Evolutionary conservation across 148 eudicot genomes (phyloP).

Genomic region (Fallopia convolvulus): DNA sequence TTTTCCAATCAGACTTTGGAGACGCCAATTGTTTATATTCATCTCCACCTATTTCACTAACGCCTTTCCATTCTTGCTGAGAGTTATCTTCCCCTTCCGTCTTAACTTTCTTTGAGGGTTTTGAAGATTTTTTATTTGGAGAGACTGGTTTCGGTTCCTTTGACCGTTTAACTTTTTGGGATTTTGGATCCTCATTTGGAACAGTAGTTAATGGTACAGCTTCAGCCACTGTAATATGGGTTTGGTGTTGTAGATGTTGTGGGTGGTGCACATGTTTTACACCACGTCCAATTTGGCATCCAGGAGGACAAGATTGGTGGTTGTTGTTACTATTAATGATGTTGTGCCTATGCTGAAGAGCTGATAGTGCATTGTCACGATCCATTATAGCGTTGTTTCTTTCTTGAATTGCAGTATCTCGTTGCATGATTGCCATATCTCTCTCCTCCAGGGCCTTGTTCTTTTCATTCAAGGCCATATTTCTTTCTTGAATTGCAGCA

Average conservation of each 20-base stretch:
- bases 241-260: slow-evolving; percentile 29
- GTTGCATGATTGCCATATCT: slow-evolving; percentile 82
- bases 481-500: slow-evolving; percentile 90
- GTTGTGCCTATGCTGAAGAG: slow-evolving; percentile 73
- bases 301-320: slow-evolving; percentile 53
- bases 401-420: slow-evolving; percentile 75
- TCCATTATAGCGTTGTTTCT: slow-evolving; percentile 79
- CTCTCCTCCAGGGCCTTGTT: slow-evolving; percentile 83
- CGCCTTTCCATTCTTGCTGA: slow-evolving; percentile 42
- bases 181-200: slow-evolving; percentile 38
- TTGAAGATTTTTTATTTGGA: slow-evolving; percentile 41
- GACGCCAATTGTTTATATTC: slow-evolving; percentile 26
- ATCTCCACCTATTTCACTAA: slow-evolving; percentile 31
- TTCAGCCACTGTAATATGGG: slow-evolving; percentile 24
- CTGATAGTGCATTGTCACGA: slow-evolving; percentile 72
- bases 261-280: slow-evolving; percentile 66
- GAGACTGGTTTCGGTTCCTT: slow-evolving; percentile 43
- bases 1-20: slow-evolving; percentile 63
- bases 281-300: slow-evolving; percentile 57
- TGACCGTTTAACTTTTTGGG: slow-evolving; percentile 45
- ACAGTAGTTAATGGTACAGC: slow-evolving; percentile 36
- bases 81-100: slow-evolving; percentile 56
- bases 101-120: slow-evolving; percentile 46
- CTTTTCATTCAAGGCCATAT: slow-evolving; percentile 78
- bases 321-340: slow-evolving; percentile 29